Base-by-base conservation (phyloP, 1,284 basidiomycete genomes). In the Boletus semigastroideus region DNA sequence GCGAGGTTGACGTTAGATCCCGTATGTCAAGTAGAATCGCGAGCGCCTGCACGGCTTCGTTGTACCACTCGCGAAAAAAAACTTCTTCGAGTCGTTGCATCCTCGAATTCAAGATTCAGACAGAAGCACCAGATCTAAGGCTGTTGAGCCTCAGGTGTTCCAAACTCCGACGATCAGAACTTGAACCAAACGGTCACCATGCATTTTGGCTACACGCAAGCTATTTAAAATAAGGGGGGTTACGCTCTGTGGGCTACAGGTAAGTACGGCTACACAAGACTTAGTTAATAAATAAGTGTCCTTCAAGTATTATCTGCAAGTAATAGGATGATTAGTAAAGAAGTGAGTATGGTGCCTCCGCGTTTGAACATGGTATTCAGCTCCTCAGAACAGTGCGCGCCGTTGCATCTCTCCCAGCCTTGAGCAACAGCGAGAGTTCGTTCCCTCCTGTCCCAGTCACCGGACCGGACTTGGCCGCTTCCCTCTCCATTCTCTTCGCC, bases 381-480 rank as follows among this genome's bases (percentile, higher is more conserved):
- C 46, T 65, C 48, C 39, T 78, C 56, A 86, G 57, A 50, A 74
- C 60, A 9, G 92, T 79, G n/a, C 85, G 82, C 46, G 74, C 70
- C 9, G 94, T 97, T 30, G 94, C 90, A 61, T 96, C 93, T 53
- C 94, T 79, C 25, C 90, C 92, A 14, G 87, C 84, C 71, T 96
- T 97, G 56, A 98, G 76, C 47, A 96, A 81, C 25, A 82, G 72
- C 16, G 91, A 82, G 22, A 97, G 74, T 47, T 87, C 84, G 54
- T 87, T 96, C 5, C 94, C 94, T 19, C 94, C 94, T 0, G 94
- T 97, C 1, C 94, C 94, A 22, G 78, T 76, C n/a, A 74, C 76
- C n/a, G 77, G 79, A 1, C 75, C 79, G 12, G 74, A 72, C 36
- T 67, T 73, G 30, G 72, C 62, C 22, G 67, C 65, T 33, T 64